phyloP scores from a whole-genome alignment of 1,284 basidiomycete species.

The Ustilago crameri region DNA sequence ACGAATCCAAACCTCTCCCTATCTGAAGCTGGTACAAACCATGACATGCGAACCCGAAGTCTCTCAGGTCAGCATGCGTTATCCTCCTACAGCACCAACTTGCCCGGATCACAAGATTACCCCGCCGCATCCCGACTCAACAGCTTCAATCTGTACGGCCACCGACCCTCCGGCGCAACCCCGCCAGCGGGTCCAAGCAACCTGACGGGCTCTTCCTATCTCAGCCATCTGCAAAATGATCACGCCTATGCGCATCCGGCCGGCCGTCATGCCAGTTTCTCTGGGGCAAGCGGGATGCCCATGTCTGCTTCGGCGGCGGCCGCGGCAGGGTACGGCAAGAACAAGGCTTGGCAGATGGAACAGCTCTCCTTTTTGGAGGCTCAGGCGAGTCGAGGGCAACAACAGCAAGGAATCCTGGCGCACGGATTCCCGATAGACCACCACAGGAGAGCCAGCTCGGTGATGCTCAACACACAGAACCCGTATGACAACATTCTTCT shows the following conservation, averaged over 20 bases:
- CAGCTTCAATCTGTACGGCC: slow-evolving; percentile 43
- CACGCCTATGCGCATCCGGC: slow-evolving; percentile 11
- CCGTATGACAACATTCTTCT: slow-evolving; percentile 36
- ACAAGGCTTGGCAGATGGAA: slow-evolving; percentile 58
- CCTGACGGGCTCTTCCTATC: slow-evolving; percentile 10
- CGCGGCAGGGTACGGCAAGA: slow-evolving; percentile 51
- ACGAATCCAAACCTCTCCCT: not conserved
- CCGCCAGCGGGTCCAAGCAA: slow-evolving; percentile 20
- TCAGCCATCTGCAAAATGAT: slow-evolving; percentile 16
- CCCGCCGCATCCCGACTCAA: slow-evolving; percentile 22
- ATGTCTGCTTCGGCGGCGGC: slow-evolving; percentile 18
- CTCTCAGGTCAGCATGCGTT: slow-evolving; percentile 18
- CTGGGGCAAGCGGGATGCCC: slow-evolving; percentile 11
- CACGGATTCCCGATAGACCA: slow-evolving; percentile 4
- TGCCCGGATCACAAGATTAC: slow-evolving; percentile 8
- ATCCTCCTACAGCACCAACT: not conserved
- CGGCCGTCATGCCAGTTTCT: slow-evolving; percentile 32
- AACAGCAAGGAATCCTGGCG: slow-evolving; percentile 1
- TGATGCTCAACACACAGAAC: slow-evolving; percentile 12
- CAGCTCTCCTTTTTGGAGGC: slow-evolving; percentile 55
- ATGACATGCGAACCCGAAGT: slow-evolving; percentile 20
- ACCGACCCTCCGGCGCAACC: slow-evolving; percentile 20
- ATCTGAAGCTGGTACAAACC: not conserved
- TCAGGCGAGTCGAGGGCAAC: slow-evolving; percentile 36
- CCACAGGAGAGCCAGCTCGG: slow-evolving; percentile 18